Conservation (phyloP, 1,284 basidiomycete genomes). For the Bondarzewia mesenterica region DNA sequence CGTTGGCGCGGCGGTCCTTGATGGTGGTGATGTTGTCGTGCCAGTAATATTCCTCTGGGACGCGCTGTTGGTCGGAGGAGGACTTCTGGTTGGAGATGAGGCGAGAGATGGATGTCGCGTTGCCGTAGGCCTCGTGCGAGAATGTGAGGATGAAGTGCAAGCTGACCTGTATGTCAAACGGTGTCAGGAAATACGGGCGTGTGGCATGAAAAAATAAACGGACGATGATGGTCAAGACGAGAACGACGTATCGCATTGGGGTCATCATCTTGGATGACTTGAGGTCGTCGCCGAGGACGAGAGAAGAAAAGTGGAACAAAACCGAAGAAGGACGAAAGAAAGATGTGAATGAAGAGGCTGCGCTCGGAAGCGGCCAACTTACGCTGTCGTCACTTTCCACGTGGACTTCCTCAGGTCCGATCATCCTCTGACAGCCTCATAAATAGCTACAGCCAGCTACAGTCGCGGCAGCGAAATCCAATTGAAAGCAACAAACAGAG, state of each 20-base stretch:
- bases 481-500: too few relatives aligned
- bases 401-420: too few relatives aligned
- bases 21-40: constrained; percentile 26
- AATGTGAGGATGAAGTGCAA: constrained; percentile 60
- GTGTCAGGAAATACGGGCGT: background rate
- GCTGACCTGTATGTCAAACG: constrained; percentile 36
- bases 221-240: constrained; percentile 52
- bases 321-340: background rate
- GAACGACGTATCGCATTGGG: constrained; percentile 57
- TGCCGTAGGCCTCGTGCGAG: constrained; percentile 55
- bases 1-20: constrained; percentile 58
- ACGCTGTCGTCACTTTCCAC: too few relatives aligned
- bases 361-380: background rate
- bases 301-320: background rate
- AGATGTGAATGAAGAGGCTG: background rate
- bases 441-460: too few relatives aligned
- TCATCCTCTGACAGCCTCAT: too few relatives aligned
- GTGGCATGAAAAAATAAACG: constrained; percentile 16
- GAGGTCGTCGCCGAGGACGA: background rate
- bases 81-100: constrained; percentile 29
- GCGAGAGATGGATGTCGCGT: constrained; percentile 45
- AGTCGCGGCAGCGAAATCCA: too few relatives aligned
- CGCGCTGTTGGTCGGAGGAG: constrained; percentile 17
- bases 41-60: constrained; percentile 48
- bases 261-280: constrained; percentile 53